Evolutionary conservation across 2,329 filamentous ascomycete species (phyloP), one percentile per base, ranked within the genome.

Genomic region (Ophiostoma pallidulum): DNA sequence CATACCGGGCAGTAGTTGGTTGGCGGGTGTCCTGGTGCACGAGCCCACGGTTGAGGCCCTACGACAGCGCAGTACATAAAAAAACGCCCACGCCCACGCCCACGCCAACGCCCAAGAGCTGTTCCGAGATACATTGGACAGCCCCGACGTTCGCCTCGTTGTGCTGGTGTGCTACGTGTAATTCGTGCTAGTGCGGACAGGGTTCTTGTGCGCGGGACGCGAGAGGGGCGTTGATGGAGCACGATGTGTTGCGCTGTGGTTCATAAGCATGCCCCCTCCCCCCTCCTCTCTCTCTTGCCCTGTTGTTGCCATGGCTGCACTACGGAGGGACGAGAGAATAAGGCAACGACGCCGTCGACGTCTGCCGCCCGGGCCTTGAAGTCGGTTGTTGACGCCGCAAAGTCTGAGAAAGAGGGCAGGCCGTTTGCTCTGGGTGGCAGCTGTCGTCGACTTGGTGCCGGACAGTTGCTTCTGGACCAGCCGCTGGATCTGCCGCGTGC

Each of bases 21-120:
- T 78, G 82, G 58, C 80, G 71, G 13, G 75, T 80, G 10, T 78
- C 79, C 65, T 75, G 72, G 60, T 84, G 80, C 74, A 82, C 77
- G 57, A 82, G 76, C 3, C 78, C 69, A 18, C 78, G 71, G 38
- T 64, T 64, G 61, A 83, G 74, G 14, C 73, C 73, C n/a, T 2
- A 70, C 69, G 0, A 72, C 65, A 2, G 78, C 79, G 45, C 69
- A 70, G 57, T 73, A 76, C 6, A 82, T 65, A 53, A 74, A 74
- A 64, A 80, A 82, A n/a, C n/a, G n/a, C n/a, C n/a, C n/a, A n/a
- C n/a, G n/a, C n/a, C n/a, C n/a, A n/a, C n/a, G n/a, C n/a, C n/a
- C n/a, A n/a, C n/a, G 60, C 83, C 78, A 12, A 82, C 57, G 20
- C 68, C 75, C 79, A 78, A 83, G 16, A 83, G 73, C 9, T 9